phyloP scores from a whole-genome alignment of 2,329 filamentous ascomycete genomes.

The Colletotrichum musae region DNA sequence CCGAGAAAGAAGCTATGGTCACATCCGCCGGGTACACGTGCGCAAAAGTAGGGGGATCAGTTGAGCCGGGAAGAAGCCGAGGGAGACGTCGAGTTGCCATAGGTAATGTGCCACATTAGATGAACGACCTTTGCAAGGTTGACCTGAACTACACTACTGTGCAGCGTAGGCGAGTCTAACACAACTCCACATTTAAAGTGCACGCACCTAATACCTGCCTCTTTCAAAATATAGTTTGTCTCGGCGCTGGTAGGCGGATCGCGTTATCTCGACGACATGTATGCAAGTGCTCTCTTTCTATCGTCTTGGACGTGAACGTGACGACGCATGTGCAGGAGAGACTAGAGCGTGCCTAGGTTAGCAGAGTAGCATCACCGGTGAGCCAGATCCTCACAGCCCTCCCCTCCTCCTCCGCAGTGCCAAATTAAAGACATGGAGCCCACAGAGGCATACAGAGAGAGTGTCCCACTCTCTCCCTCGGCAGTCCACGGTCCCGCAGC shows the following conservation, averaged over 20 bases:
- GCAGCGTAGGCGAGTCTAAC: background rate
- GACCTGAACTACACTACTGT: too few relatives aligned
- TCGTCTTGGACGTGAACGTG: too few relatives aligned
- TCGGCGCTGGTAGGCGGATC: conserved; percentile 1
- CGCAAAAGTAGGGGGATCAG: background rate
- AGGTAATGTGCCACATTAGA: too few relatives aligned
- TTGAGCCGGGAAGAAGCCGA: background rate
- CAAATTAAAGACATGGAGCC: too few relatives aligned
- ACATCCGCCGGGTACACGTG: conserved; percentile 18
- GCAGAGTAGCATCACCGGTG: conserved; percentile 7
- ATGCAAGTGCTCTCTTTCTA: background rate
- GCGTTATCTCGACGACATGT: conserved; percentile 1
- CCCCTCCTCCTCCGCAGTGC: too few relatives aligned
- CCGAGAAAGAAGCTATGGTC: conserved; percentile 10
- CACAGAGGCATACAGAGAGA: too few relatives aligned
- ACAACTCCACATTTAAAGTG: background rate
- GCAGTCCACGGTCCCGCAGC: too few relatives aligned
- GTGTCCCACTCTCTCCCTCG: too few relatives aligned
- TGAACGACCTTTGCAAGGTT: too few relatives aligned
- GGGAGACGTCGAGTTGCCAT: background rate
- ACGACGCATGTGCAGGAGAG: too few relatives aligned
- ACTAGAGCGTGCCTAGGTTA: background rate
- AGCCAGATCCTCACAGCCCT: background rate
- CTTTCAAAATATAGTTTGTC: conserved; percentile 15
- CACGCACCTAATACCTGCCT: background rate